These are phyloP conservation scores for Nitzschia sp. DNA, from an alignment of 108 stramenopile genomes.

Conservation along the genomic window DNA sequence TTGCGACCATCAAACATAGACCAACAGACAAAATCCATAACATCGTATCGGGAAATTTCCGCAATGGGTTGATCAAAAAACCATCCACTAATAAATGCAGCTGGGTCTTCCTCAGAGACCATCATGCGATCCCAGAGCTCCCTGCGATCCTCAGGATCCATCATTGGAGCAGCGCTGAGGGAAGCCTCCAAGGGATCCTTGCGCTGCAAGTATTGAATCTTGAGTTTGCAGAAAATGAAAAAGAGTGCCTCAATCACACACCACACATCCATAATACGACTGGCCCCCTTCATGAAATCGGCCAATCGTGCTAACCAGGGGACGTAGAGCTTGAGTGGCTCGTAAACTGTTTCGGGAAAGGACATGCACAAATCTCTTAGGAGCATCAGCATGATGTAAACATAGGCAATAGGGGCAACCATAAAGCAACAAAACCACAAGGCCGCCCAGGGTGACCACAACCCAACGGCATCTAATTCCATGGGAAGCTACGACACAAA, in stretches of 20 bases:
- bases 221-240: constrained; percentile 60
- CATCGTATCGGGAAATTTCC: constrained; percentile 75
- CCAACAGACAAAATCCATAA: constrained; percentile 79
- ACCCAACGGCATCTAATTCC: constrained; percentile 56
- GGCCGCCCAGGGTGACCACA: constrained; percentile 59
- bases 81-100: constrained; percentile 73
- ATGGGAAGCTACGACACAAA: constrained; percentile 41
- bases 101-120: constrained; percentile 53
- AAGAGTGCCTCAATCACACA: constrained; percentile 80
- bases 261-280: constrained; percentile 68
- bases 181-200: constrained; percentile 78
- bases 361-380: constrained; percentile 65
- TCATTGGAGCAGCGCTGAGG: constrained; percentile 69
- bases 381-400: constrained; percentile 71
- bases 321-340: constrained; percentile 54
- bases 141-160: constrained; percentile 57
- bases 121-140: constrained; percentile 72
- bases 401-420: constrained; percentile 62
- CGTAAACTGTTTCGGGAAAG: constrained; percentile 55
- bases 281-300: constrained; percentile 44
- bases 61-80: constrained; percentile 79
- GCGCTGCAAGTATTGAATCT: constrained; percentile 63
- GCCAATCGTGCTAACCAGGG: constrained; percentile 56
- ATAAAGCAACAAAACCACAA: constrained; percentile 62
- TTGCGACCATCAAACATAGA: constrained; percentile 85